Conservation (phyloP, 2,329 filamentous ascomycete genomes). For the Microascus cirrosus region DNA sequence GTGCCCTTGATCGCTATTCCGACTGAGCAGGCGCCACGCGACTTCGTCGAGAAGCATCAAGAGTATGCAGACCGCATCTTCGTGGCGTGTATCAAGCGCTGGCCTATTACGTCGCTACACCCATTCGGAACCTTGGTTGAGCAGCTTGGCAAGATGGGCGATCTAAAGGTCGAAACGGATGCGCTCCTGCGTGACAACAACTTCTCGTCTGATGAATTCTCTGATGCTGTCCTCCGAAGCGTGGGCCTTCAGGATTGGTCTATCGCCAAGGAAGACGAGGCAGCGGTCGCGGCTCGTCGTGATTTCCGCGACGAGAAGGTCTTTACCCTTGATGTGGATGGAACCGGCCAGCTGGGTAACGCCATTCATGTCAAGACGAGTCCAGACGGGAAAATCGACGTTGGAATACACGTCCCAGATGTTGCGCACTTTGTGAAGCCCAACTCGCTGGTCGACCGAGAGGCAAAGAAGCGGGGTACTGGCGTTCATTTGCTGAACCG, state of each 20-base stretch:
- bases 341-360: conserved; percentile 79
- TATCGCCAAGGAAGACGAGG: conserved; percentile 70
- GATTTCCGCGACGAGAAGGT: conserved; percentile 83
- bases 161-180: conserved; percentile 95
- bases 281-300: conserved; percentile 60
- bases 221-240: conserved; percentile 87
- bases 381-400: conserved; percentile 76
- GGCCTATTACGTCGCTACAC: conserved; percentile 98
- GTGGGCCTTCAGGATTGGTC: conserved; percentile 91
- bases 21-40: conserved; percentile 91
- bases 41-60: conserved; percentile 97
- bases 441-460: conserved; percentile 89
- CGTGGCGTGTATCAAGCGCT: conserved; percentile 97
- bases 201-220: conserved; percentile 95
- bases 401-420: conserved; percentile 91
- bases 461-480: conserved; percentile 95
- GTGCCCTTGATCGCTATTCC: conserved; percentile 96
- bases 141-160: conserved; percentile 93
- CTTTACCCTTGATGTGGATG: conserved; percentile 88
- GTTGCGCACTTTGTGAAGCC: conserved; percentile 94
- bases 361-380: conserved; percentile 85
- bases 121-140: conserved; percentile 96
- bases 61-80: conserved; percentile 97
- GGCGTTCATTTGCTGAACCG: conserved; percentile 92
- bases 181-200: conserved; percentile 97